Percentiles rank a stretch among this genome's conserved stretches.
phyloP scores from a whole-genome alignment of 2,329 filamentous ascomycete species.

The Aspergillus transmontanensis region DNA sequence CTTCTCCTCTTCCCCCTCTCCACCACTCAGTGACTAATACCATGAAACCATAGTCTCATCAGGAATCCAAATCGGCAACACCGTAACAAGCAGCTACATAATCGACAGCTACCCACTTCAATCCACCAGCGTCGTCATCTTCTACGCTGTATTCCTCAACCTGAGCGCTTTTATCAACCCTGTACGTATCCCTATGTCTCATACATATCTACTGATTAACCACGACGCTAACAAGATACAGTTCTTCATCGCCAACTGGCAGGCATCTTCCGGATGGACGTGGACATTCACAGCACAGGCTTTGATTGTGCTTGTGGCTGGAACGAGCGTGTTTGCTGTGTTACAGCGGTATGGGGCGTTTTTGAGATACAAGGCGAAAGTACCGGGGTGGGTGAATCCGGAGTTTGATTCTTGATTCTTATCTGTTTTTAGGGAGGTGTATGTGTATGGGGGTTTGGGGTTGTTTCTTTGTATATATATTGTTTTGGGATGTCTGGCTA shows the following conservation, averaged over 20 bases:
- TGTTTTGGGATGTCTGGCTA: no score
- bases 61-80: constrained; percentile 61
- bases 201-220: no score
- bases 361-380: constrained; percentile 39
- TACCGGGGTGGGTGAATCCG: constrained; percentile 52
- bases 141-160: constrained; percentile 58
- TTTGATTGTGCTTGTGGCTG: constrained; percentile 48
- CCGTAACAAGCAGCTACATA: constrained; percentile 55
- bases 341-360: constrained; percentile 46
- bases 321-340: constrained; percentile 39
- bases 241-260: constrained; percentile 57
- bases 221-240: constrained; percentile 14
- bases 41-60: constrained; percentile 46
- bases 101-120: constrained; percentile 60
- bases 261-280: constrained; percentile 49
- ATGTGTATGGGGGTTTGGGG: no score
- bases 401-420: constrained; percentile 35
- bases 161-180: constrained; percentile 52
- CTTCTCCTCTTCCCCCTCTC: neutral
- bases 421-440: neutral
- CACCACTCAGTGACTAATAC: neutral
- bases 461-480: neutral
- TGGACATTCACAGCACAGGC: constrained; percentile 56
- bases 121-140: constrained; percentile 57
- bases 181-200: constrained; percentile 25